phyloP scores from a whole-genome alignment of 768 basidiomycete genomes.

The Mycena pura region DNA sequence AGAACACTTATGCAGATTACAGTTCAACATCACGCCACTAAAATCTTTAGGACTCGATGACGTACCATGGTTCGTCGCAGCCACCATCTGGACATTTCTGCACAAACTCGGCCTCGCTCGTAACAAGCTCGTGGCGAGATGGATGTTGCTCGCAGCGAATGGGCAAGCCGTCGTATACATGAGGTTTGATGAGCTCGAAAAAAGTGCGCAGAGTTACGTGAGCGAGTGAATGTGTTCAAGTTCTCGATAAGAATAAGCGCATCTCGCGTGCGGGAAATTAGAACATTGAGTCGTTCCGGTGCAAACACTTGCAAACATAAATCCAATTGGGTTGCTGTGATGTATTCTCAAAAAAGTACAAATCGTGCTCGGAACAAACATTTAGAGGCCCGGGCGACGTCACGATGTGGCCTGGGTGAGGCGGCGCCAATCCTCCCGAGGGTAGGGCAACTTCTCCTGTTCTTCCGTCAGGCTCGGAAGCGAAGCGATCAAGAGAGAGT shows the following conservation, averaged over 20 bases:
- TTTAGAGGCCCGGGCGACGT: too few species aligned
- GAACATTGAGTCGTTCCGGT: conserved; percentile 73
- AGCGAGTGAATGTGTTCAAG: conserved; percentile 56
- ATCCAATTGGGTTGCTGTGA: conserved; percentile 68
- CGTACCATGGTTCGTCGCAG: background rate
- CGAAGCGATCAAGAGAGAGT: too few species aligned
- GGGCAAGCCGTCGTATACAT: conserved; percentile 69
- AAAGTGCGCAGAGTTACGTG: conserved; percentile 62
- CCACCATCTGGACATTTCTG: conserved; percentile 43
- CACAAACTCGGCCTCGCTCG: conserved; percentile 57
- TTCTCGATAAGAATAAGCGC: conserved; percentile 72
- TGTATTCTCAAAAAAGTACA: too few species aligned
- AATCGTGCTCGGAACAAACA: too few species aligned
- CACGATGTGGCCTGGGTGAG: too few species aligned
- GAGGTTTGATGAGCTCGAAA: conserved; percentile 48
- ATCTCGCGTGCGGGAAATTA: conserved; percentile 71
- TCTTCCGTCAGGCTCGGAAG: too few species aligned
- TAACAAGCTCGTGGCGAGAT: conserved; percentile 44
- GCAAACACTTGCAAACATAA: conserved; percentile 77
- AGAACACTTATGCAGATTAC: conserved; percentile 60
- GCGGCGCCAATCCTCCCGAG: too few species aligned
- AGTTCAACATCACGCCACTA: conserved; percentile 56
- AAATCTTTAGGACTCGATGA: background rate
- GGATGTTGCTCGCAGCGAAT: conserved; percentile 63
- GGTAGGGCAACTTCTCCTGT: too few species aligned